Conservation (phyloP, 495 filamentous ascomycete genomes). For the Penicillium paxilli region DNA sequence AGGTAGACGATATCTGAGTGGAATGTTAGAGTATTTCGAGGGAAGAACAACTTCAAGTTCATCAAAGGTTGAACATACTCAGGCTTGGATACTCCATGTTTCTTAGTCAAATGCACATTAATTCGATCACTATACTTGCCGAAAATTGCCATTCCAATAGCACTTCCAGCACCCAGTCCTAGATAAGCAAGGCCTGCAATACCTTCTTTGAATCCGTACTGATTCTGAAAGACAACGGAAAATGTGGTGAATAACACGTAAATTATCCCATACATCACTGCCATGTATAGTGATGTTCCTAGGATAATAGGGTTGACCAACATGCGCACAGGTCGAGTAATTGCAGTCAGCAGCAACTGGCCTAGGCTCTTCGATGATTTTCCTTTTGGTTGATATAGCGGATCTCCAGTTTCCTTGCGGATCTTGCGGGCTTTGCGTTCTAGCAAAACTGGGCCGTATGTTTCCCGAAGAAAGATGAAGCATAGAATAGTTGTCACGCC, state of each 20-base stretch:
- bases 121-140: background rate
- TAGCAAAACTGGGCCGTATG: conserved; percentile 71
- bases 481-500: background rate
- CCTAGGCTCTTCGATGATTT: conserved; percentile 30
- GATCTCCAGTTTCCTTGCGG: conserved; percentile 55
- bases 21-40: background rate
- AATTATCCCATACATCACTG: conserved; percentile 59
- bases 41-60: background rate
- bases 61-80: background rate
- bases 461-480: conserved; percentile 34
- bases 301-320: conserved; percentile 57
- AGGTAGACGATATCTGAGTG: background rate
- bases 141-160: background rate
- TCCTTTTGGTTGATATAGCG: conserved; percentile 22
- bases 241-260: conserved; percentile 64
- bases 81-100: background rate
- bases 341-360: conserved; percentile 18
- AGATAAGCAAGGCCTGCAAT: conserved; percentile 10
- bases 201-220: conserved; percentile 45
- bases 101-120: background rate
- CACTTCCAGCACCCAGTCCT: conserved; percentile 3
- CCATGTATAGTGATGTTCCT: conserved; percentile 56
- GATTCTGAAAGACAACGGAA: conserved; percentile 47
- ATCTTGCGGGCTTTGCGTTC: conserved; percentile 61
- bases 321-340: conserved; percentile 51